Conservation (phyloP, 1,284 basidiomycete species). For the Leucocoprinus gongylophorus region DNA sequence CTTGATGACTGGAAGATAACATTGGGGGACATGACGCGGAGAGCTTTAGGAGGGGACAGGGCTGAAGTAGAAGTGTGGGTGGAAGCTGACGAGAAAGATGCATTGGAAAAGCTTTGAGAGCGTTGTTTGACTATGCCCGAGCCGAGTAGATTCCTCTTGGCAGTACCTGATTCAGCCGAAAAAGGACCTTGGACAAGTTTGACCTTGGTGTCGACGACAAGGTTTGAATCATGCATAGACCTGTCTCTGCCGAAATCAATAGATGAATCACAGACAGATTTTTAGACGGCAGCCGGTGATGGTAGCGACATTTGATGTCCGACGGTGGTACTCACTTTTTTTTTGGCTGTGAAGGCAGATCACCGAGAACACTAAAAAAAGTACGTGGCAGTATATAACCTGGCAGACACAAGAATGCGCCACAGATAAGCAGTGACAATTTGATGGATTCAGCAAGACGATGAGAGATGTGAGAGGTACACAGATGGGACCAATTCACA, state of each 20-base stretch:
- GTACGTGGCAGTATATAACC: not conserved
- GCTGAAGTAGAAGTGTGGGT: constrained; percentile 48
- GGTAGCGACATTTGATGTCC: not conserved
- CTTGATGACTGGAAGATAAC: constrained; percentile 26
- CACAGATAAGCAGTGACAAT: not conserved
- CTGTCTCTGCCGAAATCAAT: not conserved
- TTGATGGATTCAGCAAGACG: not conserved
- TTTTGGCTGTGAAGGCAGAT: not conserved
- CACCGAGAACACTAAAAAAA: not conserved
- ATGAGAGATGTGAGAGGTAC: not conserved
- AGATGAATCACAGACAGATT: not conserved
- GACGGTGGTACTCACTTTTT: not conserved
- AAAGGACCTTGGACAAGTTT: constrained; percentile 28
- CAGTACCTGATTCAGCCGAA: constrained; percentile 23
- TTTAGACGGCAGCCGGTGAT: constrained; percentile 1
- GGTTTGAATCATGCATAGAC: constrained; percentile 24
- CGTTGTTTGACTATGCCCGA: constrained; percentile 25
- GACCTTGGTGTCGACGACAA: constrained; percentile 42
- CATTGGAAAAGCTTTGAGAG: constrained; percentile 43
- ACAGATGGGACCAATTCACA: no score
- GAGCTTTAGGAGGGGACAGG: constrained; percentile 19
- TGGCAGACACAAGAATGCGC: not conserved
- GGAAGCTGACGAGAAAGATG: constrained; percentile 48
- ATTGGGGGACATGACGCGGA: constrained; percentile 14
- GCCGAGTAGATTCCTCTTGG: constrained; percentile 24